phyloP scores from a whole-genome alignment of 140 eudicot genomes.

The Flaveria floridana region DNA sequence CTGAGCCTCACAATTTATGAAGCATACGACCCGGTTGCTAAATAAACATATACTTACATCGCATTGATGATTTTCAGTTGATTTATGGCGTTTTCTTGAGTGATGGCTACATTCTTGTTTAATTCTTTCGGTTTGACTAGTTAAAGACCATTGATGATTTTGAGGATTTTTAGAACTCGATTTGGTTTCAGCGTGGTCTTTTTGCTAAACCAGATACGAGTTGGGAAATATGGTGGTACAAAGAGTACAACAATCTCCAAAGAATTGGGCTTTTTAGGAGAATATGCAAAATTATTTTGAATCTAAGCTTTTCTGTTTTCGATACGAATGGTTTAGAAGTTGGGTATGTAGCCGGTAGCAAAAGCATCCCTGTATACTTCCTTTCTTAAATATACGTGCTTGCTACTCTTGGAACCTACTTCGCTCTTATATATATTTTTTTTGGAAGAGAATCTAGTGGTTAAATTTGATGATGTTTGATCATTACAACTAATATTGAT shows the following conservation, averaged over 20 bases:
- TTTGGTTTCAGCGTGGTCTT: too few species aligned
- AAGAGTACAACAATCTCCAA: constrained; percentile 56
- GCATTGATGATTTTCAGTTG: constrained; percentile 74
- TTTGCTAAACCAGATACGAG: too few species aligned
- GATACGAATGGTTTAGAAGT: constrained; percentile 82
- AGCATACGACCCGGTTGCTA: constrained; percentile 65
- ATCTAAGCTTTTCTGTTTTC: constrained; percentile 86
- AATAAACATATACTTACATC: constrained; percentile 69
- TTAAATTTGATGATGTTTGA: too few species aligned
- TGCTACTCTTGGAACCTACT: constrained; percentile 52
- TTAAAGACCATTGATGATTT: too few species aligned
- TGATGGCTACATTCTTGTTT: constrained; percentile 82
- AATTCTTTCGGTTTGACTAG: constrained; percentile 74
- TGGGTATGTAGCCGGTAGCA: constrained; percentile 70
- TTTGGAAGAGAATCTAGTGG: too few species aligned
- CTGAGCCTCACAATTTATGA: constrained; percentile 73
- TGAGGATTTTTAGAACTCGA: too few species aligned
- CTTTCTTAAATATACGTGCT: neutral
- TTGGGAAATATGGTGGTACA: too few species aligned
- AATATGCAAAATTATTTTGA: constrained; percentile 57
- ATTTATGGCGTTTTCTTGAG: constrained; percentile 82
- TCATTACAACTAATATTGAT: too few species aligned
- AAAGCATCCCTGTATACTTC: constrained; percentile 66
- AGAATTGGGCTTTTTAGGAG: constrained; percentile 71
- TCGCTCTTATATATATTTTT: constrained; percentile 44